A percentile compares a stretch with the other conserved stretches of the same genome.
Evolutionary conservation across 306 rosid genomes (phyloP).

Genomic region (Prinsepia uniflora): DNA sequence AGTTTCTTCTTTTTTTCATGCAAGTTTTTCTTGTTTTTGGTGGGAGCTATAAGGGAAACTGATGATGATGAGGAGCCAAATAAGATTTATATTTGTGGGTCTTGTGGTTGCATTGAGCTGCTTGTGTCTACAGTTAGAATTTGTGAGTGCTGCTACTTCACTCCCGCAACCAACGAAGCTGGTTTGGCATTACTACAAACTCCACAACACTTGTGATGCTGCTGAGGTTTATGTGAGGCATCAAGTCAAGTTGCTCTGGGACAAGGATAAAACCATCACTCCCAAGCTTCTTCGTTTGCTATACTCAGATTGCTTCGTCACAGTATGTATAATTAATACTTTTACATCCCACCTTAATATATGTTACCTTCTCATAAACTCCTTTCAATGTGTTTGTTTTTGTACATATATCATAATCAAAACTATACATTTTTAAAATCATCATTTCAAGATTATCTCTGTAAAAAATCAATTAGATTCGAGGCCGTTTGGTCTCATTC

Average conservation of each 20-base stretch:
- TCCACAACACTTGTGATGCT: constrained; percentile 33
- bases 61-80: constrained; percentile 29
- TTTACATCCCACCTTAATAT: too few relatives aligned
- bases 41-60: neutral
- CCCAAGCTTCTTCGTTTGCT: constrained; percentile 64
- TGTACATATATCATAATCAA: too few relatives aligned
- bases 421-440: too few relatives aligned
- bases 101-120: constrained; percentile 28
- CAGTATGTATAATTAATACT: constrained; percentile 31
- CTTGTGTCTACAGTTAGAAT: constrained; percentile 19
- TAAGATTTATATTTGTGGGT: constrained; percentile 18
- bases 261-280: constrained; percentile 43
- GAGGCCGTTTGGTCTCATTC: too few relatives aligned
- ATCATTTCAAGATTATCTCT: too few relatives aligned
- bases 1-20: too few relatives aligned
- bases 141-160: constrained; percentile 19
- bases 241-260: constrained; percentile 42
- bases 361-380: too few relatives aligned
- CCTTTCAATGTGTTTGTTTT: too few relatives aligned
- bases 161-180: constrained; percentile 32
- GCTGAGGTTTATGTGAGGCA: constrained; percentile 54
- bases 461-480: too few relatives aligned
- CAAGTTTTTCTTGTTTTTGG: neutral
- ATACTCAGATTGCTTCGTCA: constrained; percentile 65
- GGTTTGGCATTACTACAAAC: constrained; percentile 60